phyloP scores from a whole-genome alignment of 768 basidiomycete genomes.

The Boletus pseudopeckii region DNA sequence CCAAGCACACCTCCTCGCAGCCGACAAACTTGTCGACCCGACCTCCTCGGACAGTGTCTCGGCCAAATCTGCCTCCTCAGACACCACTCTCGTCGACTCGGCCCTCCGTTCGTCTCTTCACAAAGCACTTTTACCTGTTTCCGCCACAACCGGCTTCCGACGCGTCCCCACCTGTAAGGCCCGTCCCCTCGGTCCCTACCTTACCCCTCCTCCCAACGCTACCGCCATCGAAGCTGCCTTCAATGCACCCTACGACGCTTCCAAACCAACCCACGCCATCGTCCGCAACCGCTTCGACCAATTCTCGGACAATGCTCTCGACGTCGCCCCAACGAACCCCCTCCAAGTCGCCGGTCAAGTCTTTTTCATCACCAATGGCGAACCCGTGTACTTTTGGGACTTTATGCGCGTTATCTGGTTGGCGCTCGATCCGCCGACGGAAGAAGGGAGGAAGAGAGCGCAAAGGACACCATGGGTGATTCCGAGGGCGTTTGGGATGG shows the following conservation, averaged over 20 bases:
- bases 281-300: constrained; percentile 81
- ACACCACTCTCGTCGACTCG: constrained; percentile 39
- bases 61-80: constrained; percentile 13
- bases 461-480: constrained; percentile 44
- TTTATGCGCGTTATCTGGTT: constrained; percentile 80
- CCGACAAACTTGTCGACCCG: constrained; percentile 69
- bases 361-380: constrained; percentile 97
- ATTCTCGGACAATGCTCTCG: constrained; percentile 57
- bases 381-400: constrained; percentile 97
- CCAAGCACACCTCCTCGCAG: constrained; percentile 88
- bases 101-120: constrained; percentile 42
- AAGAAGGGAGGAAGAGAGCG: constrained; percentile 41
- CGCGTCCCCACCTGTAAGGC: constrained; percentile 77
- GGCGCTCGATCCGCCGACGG: constrained; percentile 50
- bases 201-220: constrained; percentile 57
- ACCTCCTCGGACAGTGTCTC: constrained; percentile 35
- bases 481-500: constrained; percentile 61
- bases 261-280: constrained; percentile 47
- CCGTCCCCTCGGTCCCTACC: constrained; percentile 80
- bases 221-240: constrained; percentile 57
- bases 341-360: constrained; percentile 87
- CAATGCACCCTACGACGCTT: constrained; percentile 40
- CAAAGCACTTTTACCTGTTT: constrained; percentile 57
- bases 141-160: constrained; percentile 58
- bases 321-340: constrained; percentile 48